Conservation (phyloP, 1,284 basidiomycete species). For the Athelia psychrophila region DNA sequence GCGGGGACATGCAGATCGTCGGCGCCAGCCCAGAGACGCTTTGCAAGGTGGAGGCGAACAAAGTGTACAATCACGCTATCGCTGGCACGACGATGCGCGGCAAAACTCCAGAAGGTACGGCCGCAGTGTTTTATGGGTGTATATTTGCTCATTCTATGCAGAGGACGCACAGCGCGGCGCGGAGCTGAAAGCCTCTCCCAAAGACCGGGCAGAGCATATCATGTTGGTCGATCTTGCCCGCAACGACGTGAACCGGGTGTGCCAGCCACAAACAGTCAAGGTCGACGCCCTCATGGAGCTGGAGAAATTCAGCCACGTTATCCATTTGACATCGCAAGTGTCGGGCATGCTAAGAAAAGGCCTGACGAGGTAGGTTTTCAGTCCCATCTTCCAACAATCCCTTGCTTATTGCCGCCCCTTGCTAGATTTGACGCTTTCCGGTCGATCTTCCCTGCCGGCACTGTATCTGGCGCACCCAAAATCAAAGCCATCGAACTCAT, state of each 20-base stretch:
- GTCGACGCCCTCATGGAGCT: slow-evolving; percentile 95
- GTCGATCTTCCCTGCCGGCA: slow-evolving; percentile 98
- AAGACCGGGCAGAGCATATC: slow-evolving; percentile 97
- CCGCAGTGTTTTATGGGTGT: slow-evolving; percentile 4
- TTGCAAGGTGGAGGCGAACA: slow-evolving; percentile 91
- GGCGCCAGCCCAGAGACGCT: slow-evolving; percentile 98
- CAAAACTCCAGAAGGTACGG: slow-evolving; percentile 76
- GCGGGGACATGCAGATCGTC: slow-evolving; percentile 89
- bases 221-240: slow-evolving; percentile 98
- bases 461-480: slow-evolving; percentile 99
- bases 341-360: slow-evolving; percentile 85
- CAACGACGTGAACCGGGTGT: slow-evolving; percentile 99
- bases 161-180: slow-evolving; percentile 86
- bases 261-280: slow-evolving; percentile 92
- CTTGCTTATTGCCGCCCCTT: background rate
- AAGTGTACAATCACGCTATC: slow-evolving; percentile 97
- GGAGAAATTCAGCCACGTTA: slow-evolving; percentile 98
- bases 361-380: slow-evolving; percentile 63
- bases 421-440: slow-evolving; percentile 95
- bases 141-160: slow-evolving; percentile 27
- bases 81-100: slow-evolving; percentile 94
- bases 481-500: slow-evolving; percentile 98
- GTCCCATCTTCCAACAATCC: background rate
- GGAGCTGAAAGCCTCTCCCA: slow-evolving; percentile 80
- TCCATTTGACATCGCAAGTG: slow-evolving; percentile 95